phyloP scores from a whole-genome alignment of 2,329 filamentous ascomycete genomes.

The Magnaporthiopsis incrustans region DNA sequence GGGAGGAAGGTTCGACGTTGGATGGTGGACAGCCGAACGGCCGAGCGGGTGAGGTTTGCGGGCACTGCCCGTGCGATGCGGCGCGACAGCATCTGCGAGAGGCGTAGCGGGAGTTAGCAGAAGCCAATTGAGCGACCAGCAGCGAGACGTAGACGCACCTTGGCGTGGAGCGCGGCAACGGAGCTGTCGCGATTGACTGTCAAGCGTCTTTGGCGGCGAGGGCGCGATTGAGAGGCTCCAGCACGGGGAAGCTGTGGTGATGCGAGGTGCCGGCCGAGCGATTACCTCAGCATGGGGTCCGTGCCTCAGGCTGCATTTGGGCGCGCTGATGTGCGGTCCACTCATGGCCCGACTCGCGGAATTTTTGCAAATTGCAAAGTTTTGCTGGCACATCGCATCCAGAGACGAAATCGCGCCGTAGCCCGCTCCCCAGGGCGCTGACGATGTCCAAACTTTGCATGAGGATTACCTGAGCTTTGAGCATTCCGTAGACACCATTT shows the following conservation, averaged over 20 bases:
- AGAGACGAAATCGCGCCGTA: conserved; percentile 33
- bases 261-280: neutral
- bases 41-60: conserved; percentile 14
- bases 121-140: neutral
- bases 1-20: conserved; percentile 52
- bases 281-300: conserved; percentile 9
- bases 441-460: conserved; percentile 47
- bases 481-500: conserved; percentile 48
- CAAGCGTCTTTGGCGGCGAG: conserved; percentile 1
- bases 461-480: conserved; percentile 34
- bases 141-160: conserved; percentile 8
- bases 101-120: conserved; percentile 2
- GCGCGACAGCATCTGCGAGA: conserved; percentile 49
- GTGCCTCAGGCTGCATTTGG: conserved; percentile 14
- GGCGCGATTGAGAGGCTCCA: neutral
- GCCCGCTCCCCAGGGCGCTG: conserved; percentile 38
- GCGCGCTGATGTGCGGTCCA: neutral
- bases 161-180: conserved; percentile 9
- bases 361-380: conserved; percentile 30
- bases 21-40: conserved; percentile 38
- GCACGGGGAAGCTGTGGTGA: conserved; percentile 2
- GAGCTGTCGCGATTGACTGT: conserved; percentile 7
- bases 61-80: conserved; percentile 32
- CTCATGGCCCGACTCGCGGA: conserved; percentile 6
- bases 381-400: conserved; percentile 41